Evolutionary conservation across 495 filamentous ascomycete genomes (phyloP).

Genomic region (Pyrenula aspistea): DNA sequence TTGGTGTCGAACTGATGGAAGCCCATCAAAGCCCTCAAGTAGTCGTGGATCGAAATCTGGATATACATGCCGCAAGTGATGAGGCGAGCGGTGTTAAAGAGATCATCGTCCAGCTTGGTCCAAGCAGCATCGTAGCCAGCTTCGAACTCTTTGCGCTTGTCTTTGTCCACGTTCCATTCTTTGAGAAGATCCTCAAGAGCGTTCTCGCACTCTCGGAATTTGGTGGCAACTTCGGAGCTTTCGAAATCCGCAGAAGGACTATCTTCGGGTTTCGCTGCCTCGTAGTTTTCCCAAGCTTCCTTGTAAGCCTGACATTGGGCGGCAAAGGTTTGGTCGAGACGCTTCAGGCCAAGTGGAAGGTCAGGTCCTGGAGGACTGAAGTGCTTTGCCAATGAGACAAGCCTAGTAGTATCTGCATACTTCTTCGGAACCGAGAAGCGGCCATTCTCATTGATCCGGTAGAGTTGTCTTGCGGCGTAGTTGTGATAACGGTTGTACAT

Average conservation of each 20-base stretch:
- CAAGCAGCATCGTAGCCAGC: slow-evolving; percentile 2
- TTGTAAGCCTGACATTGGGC: too few relatives aligned
- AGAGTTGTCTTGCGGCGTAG: slow-evolving; percentile 19
- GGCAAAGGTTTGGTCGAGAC: too few relatives aligned
- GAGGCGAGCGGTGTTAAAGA: slow-evolving; percentile 29
- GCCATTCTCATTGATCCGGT: slow-evolving; percentile 27
- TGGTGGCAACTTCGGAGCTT: background rate
- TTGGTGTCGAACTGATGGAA: slow-evolving; percentile 9
- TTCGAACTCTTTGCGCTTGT: too few relatives aligned
- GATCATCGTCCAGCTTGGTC: slow-evolving; percentile 21
- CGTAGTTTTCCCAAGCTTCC: too few relatives aligned
- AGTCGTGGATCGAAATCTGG: slow-evolving; percentile 21
- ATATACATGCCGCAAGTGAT: slow-evolving; percentile 24
- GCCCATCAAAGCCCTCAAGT: slow-evolving; percentile 6
- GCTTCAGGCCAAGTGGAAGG: too few relatives aligned
- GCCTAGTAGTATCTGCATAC: too few relatives aligned
- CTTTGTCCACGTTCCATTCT: too few relatives aligned
- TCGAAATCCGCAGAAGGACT: too few relatives aligned
- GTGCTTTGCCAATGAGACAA: too few relatives aligned
- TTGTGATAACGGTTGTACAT: slow-evolving; percentile 33
- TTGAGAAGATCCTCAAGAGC: too few relatives aligned
- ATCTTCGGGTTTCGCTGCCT: background rate
- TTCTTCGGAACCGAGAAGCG: slow-evolving; percentile 19
- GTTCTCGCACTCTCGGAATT: too few relatives aligned
- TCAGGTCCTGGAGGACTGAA: too few relatives aligned